Evolutionary conservation across 164 flowering plant species (phyloP).

Genomic region (Cinnamomum chago): DNA sequence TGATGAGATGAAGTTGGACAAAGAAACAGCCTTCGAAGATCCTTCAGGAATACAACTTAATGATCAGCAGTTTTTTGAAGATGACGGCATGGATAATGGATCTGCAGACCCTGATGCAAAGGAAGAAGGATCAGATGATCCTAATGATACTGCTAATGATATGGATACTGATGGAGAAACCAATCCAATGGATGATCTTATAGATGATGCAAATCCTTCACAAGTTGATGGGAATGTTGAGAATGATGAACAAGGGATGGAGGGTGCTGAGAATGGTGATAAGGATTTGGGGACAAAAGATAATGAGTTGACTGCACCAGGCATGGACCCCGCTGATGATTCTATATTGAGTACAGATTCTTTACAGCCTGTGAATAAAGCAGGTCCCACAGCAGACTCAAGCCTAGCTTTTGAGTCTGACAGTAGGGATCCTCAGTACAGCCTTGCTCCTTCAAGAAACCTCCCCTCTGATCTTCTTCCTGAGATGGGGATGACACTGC

Average conservation of each 20-base stretch:
- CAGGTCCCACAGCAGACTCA: slow-evolving; percentile 25
- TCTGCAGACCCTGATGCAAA: slow-evolving; percentile 23
- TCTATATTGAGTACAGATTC: slow-evolving; percentile 29
- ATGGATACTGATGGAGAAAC: slow-evolving; percentile 19
- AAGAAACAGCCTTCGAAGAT: slow-evolving; percentile 55
- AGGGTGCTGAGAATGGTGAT: slow-evolving; percentile 26
- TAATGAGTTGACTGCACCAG: slow-evolving; percentile 11
- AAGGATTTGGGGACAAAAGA: slow-evolving; percentile 18
- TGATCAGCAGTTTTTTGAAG: slow-evolving; percentile 35
- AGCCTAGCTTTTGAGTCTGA: slow-evolving; percentile 41
- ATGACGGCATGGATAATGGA: slow-evolving; percentile 39
- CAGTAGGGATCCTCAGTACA: slow-evolving; percentile 35
- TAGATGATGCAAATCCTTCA: slow-evolving; percentile 33
- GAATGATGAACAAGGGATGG: slow-evolving; percentile 23
- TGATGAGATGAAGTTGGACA: slow-evolving; percentile 49
- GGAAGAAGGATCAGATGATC: slow-evolving; percentile 38
- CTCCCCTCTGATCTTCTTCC: slow-evolving; percentile 32
- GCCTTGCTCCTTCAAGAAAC: slow-evolving; percentile 45
- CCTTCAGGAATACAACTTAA: slow-evolving; percentile 49
- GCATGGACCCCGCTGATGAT: slow-evolving; percentile 18
- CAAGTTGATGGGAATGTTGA: slow-evolving; percentile 30
- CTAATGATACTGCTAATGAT: slow-evolving; percentile 29
- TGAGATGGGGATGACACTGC: slow-evolving; percentile 39
- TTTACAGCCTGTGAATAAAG: slow-evolving; percentile 29
- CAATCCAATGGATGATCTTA: slow-evolving; percentile 36